phyloP scores from a whole-genome alignment of 345 rosid genomes.

The Dovyalis caffra region DNA sequence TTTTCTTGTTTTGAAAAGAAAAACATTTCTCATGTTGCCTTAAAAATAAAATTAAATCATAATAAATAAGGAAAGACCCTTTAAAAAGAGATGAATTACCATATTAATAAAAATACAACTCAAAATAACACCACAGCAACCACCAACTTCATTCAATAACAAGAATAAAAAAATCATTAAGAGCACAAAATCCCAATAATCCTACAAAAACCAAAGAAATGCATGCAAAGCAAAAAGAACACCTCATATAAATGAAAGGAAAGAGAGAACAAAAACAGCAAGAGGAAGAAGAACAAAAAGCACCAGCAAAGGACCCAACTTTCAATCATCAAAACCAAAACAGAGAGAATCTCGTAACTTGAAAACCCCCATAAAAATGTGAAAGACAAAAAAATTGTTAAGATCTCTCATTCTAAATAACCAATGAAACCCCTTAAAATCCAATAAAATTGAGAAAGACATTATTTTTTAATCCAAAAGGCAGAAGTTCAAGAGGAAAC shows the following conservation, averaged over 20 bases:
- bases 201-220: constrained; percentile 1
- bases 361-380: not conserved
- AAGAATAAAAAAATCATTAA: not conserved
- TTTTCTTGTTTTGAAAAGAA: not conserved
- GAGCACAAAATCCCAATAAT: not conserved
- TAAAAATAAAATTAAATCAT: not conserved
- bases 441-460: not conserved
- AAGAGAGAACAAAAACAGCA: not conserved
- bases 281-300: not conserved
- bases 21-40: not conserved
- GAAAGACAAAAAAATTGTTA: not conserved
- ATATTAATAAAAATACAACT: not conserved
- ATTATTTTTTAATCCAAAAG: not conserved
- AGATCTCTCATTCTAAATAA: constrained; percentile 1
- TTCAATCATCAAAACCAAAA: not conserved
- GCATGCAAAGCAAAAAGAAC: constrained; percentile 4
- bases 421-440: not conserved
- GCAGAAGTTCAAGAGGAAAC: not conserved
- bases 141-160: not conserved
- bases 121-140: not conserved
- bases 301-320: not conserved
- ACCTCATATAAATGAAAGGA: not conserved
- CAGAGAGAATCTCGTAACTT: not conserved
- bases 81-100: not conserved
- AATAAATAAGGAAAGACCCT: not conserved